phyloP scores from a whole-genome alignment of 306 rosid genomes.

The Vigna reflexopilosa region DNA sequence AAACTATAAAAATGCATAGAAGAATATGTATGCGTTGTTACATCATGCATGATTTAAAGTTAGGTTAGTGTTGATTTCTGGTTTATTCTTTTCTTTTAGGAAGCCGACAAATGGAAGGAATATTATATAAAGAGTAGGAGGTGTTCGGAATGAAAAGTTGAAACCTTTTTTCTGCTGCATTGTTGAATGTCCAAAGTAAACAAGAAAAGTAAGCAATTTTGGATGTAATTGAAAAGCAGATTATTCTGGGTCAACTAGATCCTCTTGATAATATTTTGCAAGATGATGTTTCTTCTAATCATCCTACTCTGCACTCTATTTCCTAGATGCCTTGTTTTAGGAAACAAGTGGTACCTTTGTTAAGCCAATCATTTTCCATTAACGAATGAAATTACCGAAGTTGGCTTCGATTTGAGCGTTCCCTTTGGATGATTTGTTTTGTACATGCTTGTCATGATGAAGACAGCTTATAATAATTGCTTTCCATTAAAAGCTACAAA shows the following conservation, averaged over 20 bases:
- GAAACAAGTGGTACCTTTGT: slow-evolving; percentile 54
- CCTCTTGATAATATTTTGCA: slow-evolving; percentile 27
- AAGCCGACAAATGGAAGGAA: slow-evolving; percentile 53
- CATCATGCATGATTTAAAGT: slow-evolving; percentile 48
- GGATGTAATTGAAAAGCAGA: slow-evolving; percentile 30
- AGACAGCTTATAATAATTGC: slow-evolving; percentile 47
- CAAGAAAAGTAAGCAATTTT: slow-evolving; percentile 4
- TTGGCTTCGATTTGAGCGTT: slow-evolving; percentile 22
- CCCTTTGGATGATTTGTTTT: slow-evolving; percentile 41
- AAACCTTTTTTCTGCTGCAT: slow-evolving; percentile 43
- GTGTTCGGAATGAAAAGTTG: slow-evolving; percentile 49
- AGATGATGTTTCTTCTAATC: slow-evolving; percentile 51
- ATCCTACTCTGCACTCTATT: slow-evolving; percentile 39
- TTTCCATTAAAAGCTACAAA: slow-evolving; percentile 45
- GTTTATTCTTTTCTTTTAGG: slow-evolving; percentile 42
- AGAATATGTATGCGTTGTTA: slow-evolving; percentile 2
- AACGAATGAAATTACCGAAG: slow-evolving; percentile 48
- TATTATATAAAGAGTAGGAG: slow-evolving; percentile 37
- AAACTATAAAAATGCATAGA: background rate
- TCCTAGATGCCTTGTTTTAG: slow-evolving; percentile 59
- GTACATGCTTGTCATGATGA: slow-evolving; percentile 60
- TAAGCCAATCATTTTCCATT: slow-evolving; percentile 61
- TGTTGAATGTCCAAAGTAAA: slow-evolving; percentile 32
- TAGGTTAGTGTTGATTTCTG: slow-evolving; percentile 34
- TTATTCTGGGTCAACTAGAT: slow-evolving; percentile 59